Conservation (phyloP, 2,329 filamentous ascomycete genomes). For the Cryphonectria carpinicola region DNA sequence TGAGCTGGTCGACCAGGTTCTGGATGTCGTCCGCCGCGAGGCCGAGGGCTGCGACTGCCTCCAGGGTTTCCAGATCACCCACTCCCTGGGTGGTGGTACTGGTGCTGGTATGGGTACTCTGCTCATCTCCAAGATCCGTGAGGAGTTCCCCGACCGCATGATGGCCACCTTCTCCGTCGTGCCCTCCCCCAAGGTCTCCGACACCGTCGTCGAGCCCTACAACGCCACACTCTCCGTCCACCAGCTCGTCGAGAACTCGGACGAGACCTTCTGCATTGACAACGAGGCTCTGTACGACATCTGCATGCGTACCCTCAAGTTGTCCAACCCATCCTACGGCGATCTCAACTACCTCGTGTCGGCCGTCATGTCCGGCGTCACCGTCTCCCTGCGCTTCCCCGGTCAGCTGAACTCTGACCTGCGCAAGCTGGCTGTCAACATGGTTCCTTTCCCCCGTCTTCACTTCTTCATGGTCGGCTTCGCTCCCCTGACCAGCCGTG, state of each 20-base stretch:
- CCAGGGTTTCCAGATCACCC: slow-evolving; percentile 99
- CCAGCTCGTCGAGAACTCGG: slow-evolving; percentile 99
- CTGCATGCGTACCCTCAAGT: slow-evolving; percentile 99
- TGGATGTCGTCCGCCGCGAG: slow-evolving; percentile 98
- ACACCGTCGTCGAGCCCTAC: slow-evolving; percentile 99
- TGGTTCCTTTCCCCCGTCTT: slow-evolving; percentile 99
- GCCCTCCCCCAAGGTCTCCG: slow-evolving; percentile 98
- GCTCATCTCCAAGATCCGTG: slow-evolving; percentile 99
- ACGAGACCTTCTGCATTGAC: slow-evolving; percentile 99
- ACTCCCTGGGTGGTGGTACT: slow-evolving; percentile 99
- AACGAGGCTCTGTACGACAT: slow-evolving; percentile 99
- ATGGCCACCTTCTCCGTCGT: slow-evolving; percentile 99
- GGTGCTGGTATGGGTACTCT: slow-evolving; percentile 99
- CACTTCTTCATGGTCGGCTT: slow-evolving; percentile 99
- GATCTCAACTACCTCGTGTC: slow-evolving; percentile 99
- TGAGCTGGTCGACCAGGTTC: slow-evolving; percentile 96
- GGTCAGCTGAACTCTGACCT: slow-evolving; percentile 99
- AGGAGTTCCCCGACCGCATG: slow-evolving; percentile 99
- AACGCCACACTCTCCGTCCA: slow-evolving; percentile 99
- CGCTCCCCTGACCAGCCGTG: slow-evolving; percentile 88
- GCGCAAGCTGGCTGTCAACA: slow-evolving; percentile 99
- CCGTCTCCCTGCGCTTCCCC: slow-evolving; percentile 98
- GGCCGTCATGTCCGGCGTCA: slow-evolving; percentile 99
- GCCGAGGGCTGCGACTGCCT: slow-evolving; percentile 99
- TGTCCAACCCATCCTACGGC: slow-evolving; percentile 96